Conservation (phyloP, 2,329 filamentous ascomycete species). For the Teratosphaeria viscida region DNA sequence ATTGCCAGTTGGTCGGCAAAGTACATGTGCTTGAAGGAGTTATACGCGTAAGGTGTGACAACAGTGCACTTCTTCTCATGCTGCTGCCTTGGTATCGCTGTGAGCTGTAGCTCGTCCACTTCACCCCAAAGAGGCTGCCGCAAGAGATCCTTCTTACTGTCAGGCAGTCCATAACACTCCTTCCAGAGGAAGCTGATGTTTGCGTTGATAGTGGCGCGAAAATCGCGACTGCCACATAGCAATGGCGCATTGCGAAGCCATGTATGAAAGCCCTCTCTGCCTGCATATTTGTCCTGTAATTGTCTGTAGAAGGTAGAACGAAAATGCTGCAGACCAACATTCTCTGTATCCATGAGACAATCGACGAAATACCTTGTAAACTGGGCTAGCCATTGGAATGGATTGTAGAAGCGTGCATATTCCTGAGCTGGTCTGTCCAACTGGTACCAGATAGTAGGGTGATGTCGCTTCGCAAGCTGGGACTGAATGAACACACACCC, state of each 20-base stretch:
- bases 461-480: conserved; percentile 14
- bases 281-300: conserved; percentile 29
- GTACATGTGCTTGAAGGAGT: conserved; percentile 54
- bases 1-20: conserved; percentile 45
- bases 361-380: conserved; percentile 64
- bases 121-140: conserved; percentile 30
- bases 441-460: conserved; percentile 50
- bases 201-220: conserved; percentile 26
- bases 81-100: conserved; percentile 20
- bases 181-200: conserved; percentile 56
- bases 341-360: conserved; percentile 38
- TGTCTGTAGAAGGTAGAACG: conserved; percentile 37
- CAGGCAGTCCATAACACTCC: conserved; percentile 44
- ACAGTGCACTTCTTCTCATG: conserved; percentile 39
- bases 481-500: conserved; percentile 54
- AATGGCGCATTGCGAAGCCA: neutral
- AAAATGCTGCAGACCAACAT: conserved; percentile 49
- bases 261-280: neutral
- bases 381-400: conserved; percentile 61
- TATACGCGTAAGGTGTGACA: conserved; percentile 58
- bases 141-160: conserved; percentile 12
- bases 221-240: neutral
- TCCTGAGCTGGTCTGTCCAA: conserved; percentile 46
- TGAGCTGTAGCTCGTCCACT: conserved; percentile 18
- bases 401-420: conserved; percentile 51